Evolutionary conservation across 345 rosid species (phyloP).

Genomic region (Anastatica hierochuntica): DNA sequence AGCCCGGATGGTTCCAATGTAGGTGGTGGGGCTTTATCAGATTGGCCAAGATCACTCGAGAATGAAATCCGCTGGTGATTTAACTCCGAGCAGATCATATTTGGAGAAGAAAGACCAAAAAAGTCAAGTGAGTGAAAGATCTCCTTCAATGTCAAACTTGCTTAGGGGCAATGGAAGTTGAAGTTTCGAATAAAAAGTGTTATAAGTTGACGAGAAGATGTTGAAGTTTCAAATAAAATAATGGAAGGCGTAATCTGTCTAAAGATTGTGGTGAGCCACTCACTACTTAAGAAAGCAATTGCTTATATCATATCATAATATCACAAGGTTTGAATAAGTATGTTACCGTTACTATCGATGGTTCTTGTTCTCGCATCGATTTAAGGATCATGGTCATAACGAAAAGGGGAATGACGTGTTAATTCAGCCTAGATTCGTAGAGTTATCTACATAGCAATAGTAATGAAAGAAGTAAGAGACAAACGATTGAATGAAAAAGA

Average conservation of each 20-base stretch:
- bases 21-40: slow-evolving; percentile 15
- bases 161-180: slow-evolving; percentile 4
- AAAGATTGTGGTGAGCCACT: slow-evolving; percentile 28
- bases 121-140: slow-evolving; percentile 2
- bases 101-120: neutral
- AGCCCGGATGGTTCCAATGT: slow-evolving; percentile 7
- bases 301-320: neutral
- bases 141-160: slow-evolving; percentile 2
- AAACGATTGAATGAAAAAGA: no score
- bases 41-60: slow-evolving; percentile 41
- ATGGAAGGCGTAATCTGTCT: slow-evolving; percentile 13
- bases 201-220: slow-evolving; percentile 8
- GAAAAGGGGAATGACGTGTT: no score
- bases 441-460: no score
- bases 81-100: slow-evolving; percentile 46
- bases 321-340: no score
- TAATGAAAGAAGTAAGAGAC: no score
- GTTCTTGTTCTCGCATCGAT: no score
- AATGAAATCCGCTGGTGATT: slow-evolving; percentile 48
- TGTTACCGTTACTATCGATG: no score
- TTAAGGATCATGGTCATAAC: no score
- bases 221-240: slow-evolving; percentile 16
- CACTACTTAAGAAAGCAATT: slow-evolving; percentile 5
- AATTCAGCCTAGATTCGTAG: no score
- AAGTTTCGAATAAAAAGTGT: slow-evolving; percentile 3